Conservation (phyloP, 306 rosid genomes). For the Lithocarpus polystachyus region DNA sequence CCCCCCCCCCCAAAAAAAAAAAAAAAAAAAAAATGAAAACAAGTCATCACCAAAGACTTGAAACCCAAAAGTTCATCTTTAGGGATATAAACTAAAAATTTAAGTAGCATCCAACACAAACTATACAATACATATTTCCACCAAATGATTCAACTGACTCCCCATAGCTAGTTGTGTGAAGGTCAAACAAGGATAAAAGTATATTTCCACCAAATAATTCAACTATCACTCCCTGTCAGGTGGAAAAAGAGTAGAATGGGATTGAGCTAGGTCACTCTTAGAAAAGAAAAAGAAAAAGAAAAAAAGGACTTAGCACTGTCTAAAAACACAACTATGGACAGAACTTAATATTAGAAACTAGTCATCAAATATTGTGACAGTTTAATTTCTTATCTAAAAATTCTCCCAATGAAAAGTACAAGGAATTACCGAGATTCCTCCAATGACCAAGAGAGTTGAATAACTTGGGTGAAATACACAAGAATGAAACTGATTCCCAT, state of each 20-base stretch:
- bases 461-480: slow-evolving; percentile 55
- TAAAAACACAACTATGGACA: background rate
- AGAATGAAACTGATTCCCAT: slow-evolving; percentile 37
- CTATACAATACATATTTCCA: background rate
- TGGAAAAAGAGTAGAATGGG: background rate
- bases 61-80: background rate
- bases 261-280: background rate
- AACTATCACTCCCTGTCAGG: background rate
- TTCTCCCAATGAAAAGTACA: background rate
- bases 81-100: background rate
- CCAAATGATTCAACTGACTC: background rate
- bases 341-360: background rate
- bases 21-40: background rate
- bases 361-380: background rate
- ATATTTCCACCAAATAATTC: background rate
- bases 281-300: background rate
- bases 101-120: background rate
- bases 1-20: too few relatives aligned
- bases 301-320: background rate
- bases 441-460: slow-evolving; percentile 43
- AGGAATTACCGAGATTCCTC: slow-evolving; percentile 42
- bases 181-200: background rate
- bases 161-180: background rate
- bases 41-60: background rate
- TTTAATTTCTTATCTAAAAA: background rate